Evolutionary conservation across 163 green algal species (phyloP), one percentile per base, ranked within the genome.

Genomic region (Chloroidium sp.): DNA sequence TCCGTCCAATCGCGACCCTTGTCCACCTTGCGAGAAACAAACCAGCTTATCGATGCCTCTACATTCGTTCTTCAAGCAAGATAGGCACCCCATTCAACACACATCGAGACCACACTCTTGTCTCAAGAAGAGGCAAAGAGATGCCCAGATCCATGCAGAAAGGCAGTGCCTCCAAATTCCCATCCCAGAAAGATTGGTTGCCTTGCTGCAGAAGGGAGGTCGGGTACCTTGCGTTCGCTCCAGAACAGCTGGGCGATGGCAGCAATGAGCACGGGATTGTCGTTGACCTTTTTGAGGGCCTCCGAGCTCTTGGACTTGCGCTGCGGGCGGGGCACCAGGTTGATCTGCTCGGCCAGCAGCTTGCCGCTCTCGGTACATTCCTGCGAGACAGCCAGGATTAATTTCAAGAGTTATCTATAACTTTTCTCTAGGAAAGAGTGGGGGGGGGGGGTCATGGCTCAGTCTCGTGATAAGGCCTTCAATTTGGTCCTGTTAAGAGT

Each of bases 181-280:
- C 36, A 36, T 36, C 36, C 36, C 36, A 36, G 36, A 36, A 36
- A 36, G 36, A 36, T 36, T 36, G 36, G 36, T 36, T 36, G 36
- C 36, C 36, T 36, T 36, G 36, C 36, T 36, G 36, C 36, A 36
- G 36, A 36, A 36, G 36, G 36, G 36, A 36, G 36, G 36, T 36
- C 36, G 36, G 36, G 36, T 36, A 36, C 36, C 36, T 36, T 36
- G 36, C 36, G 36, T 36, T 36, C 36, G 36, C 36, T 36, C 90
- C 90, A 95, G 84, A 99, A 99, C 76, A 98, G 93, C 79, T 91
- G 81, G 13, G 94, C 95, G 1, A 98, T 93, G 61, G 95, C 93
- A 2, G 87, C 89, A 64, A 98, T 89, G 69, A 99, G 89, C 72
- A 92, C 74, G 2, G 95, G 90, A 85, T 98, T 94, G 84, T 97